Evolutionary conservation across 441 rosid genomes (phyloP), one percentile per base, ranked within the genome.

Genomic region (Pelargonium fulgidum): DNA sequence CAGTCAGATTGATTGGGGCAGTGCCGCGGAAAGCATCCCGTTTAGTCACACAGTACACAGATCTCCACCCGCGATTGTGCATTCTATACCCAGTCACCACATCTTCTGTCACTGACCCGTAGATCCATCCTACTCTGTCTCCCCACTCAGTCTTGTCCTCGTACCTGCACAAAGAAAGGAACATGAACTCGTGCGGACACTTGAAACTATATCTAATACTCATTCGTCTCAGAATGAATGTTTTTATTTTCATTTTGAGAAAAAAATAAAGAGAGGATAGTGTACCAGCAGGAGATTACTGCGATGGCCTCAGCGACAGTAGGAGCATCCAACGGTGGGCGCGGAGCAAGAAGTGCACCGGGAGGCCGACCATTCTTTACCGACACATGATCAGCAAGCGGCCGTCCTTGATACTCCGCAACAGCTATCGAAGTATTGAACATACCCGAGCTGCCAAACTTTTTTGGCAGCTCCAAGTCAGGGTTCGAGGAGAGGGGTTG

Each of bases 121-220:
- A 85, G 16, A 85, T 85, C 96, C 93, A 89, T 22, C 93, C 96
- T 0, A 87, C 87, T 69, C 89, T 68, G 66, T 79, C 77, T 0
- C 96, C 91, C 93, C 96, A 87, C 72, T 86, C 96, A 0, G 90
- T 87, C 72, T 80, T 86, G 61, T 89, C 96, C 81, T 89, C 96
- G 36, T 3, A 52, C 59, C 59, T 52, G 8, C 59, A 14, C 42
- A 7, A 39, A 39, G 42, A 39, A 7, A 39, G 42, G 42, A 39
- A 33, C 39, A 29, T 29, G 5, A 29, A 29, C 36, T 29, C 36
- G 0, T 29, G 36, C 36, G 2, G 29, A 24, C 29, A 3, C 29
- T 24, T 24, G 29, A 24, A 24, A 24, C 29, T 24, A 24, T 24
- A 24, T 24, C 2, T 24, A 24, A 24, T 24, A 24, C 29, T 24